Percentiles rank a stretch among this genome's conserved stretches.
phyloP scores from a whole-genome alignment of 2,329 filamentous ascomycete species.

The Hortaea sp. region DNA sequence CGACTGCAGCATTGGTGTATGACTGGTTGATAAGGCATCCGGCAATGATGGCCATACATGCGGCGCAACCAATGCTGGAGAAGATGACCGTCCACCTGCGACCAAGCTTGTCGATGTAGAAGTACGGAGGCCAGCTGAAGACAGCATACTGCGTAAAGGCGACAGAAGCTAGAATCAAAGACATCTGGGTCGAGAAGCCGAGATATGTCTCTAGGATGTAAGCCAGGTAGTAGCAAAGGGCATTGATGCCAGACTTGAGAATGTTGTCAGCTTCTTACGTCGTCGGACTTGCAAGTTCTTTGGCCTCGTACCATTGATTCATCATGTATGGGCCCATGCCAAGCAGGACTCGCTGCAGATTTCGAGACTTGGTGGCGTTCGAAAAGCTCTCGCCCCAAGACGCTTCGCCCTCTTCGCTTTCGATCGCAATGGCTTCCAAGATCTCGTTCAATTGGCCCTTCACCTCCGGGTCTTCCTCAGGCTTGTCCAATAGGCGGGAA shows the following conservation, averaged over 20 bases:
- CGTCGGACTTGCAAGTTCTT: not conserved
- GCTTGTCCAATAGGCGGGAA: conserved; percentile 23
- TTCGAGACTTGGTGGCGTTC: conserved; percentile 20
- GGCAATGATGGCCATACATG: conserved; percentile 27
- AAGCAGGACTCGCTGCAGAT: conserved; percentile 26
- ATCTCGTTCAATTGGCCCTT: conserved; percentile 28
- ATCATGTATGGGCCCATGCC: conserved; percentile 29
- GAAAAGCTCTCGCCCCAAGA: conserved; percentile 28
- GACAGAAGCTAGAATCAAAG: conserved; percentile 21
- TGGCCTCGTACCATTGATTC: conserved; percentile 11
- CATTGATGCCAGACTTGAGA: conserved; percentile 14
- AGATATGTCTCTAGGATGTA: conserved; percentile 22
- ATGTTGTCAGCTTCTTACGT: too few species aligned
- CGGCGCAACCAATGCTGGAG: conserved; percentile 23
- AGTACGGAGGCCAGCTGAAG: conserved; percentile 24
- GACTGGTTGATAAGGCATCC: conserved; percentile 20
- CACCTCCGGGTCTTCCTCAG: conserved; percentile 23
- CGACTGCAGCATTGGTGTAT: conserved; percentile 20
- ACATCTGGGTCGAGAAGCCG: conserved; percentile 17
- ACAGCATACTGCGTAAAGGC: conserved; percentile 24
- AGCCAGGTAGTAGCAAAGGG: conserved; percentile 16
- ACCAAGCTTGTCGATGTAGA: conserved; percentile 24
- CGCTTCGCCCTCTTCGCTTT: conserved; percentile 21
- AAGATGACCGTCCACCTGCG: conserved; percentile 20
- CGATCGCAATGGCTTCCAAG: conserved; percentile 22